Conservation (phyloP, 2,329 filamentous ascomycete species). For the Drechmeria coniospora region DNA sequence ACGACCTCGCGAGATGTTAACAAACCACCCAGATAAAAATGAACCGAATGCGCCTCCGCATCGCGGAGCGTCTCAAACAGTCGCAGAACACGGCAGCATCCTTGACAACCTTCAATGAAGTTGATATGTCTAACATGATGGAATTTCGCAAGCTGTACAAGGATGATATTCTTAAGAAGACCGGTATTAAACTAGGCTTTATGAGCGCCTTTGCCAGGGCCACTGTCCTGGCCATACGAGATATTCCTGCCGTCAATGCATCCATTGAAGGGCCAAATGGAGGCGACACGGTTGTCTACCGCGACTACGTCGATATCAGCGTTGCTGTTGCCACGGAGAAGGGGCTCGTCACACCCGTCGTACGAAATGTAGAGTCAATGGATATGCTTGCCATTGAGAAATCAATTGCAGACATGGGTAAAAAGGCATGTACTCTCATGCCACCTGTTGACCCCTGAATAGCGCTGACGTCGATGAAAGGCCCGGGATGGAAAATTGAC, state of each 20-base stretch:
- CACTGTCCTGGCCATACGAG: conserved; percentile 79
- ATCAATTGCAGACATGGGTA: conserved; percentile 82
- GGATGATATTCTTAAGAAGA: conserved; percentile 90
- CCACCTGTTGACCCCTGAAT: not conserved
- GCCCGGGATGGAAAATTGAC: conserved; percentile 92
- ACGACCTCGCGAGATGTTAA: too few species aligned
- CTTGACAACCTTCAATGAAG: conserved; percentile 96
- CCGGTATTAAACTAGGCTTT: conserved; percentile 95
- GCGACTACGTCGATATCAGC: conserved; percentile 95
- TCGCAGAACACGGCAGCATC: conserved; percentile 97
- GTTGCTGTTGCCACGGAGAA: conserved; percentile 96
- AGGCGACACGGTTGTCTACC: conserved; percentile 94
- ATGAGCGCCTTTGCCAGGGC: conserved; percentile 96
- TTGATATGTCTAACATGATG: conserved; percentile 97
- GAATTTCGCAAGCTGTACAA: conserved; percentile 96
- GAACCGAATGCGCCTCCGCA: conserved; percentile 97
- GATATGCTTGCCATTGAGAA: conserved; percentile 83
- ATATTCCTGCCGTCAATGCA: conserved; percentile 87
- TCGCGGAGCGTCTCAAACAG: conserved; percentile 95
- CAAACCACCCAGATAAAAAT: conserved; percentile 72
- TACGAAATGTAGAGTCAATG: conserved; percentile 81
- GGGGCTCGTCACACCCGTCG: conserved; percentile 89
- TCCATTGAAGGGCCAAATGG: conserved; percentile 92
- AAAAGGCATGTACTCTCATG: conserved; percentile 49
- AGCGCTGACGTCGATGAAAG: conserved; percentile 23